These are phyloP conservation scores for Hortiboletus campestris DNA, from an alignment of 768 basidiomycete species.

Conservation along the genomic window DNA sequence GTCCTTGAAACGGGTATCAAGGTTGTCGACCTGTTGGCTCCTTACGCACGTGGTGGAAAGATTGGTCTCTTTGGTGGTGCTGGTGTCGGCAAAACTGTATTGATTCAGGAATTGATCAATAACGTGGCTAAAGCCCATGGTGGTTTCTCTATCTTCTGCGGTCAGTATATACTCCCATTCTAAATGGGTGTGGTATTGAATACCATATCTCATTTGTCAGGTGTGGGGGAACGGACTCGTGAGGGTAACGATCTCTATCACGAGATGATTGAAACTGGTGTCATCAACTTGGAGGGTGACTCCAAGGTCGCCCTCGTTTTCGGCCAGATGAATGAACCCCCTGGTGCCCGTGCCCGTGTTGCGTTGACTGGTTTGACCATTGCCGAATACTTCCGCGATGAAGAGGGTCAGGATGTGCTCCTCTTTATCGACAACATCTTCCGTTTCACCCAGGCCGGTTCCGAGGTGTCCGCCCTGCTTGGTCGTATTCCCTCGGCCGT, in stretches of 20 bases:
- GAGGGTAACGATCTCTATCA: slow-evolving; percentile 99
- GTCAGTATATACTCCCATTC: slow-evolving; percentile 40
- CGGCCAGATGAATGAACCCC: slow-evolving; percentile 99
- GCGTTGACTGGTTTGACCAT: slow-evolving; percentile 99
- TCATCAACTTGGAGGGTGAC: slow-evolving; percentile 99
- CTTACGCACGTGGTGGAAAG: slow-evolving; percentile 99
- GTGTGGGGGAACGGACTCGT: slow-evolving; percentile 99
- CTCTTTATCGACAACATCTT: slow-evolving; percentile 99
- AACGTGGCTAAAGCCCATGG: slow-evolving; percentile 99
- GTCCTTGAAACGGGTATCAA: slow-evolving; percentile 99
- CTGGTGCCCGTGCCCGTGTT: slow-evolving; percentile 99
- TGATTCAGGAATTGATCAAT: slow-evolving; percentile 99
- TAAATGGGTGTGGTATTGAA: slow-evolving; percentile 1
- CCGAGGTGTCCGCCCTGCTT: slow-evolving; percentile 98
- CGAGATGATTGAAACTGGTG: slow-evolving; percentile 99
- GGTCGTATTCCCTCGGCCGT: slow-evolving; percentile 99
- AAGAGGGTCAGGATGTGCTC: slow-evolving; percentile 99
- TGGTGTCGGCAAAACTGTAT: slow-evolving; percentile 99
- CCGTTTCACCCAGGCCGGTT: slow-evolving; percentile 99
- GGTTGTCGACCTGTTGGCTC: slow-evolving; percentile 98
- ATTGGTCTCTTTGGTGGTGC: slow-evolving; percentile 99
- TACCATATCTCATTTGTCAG: slow-evolving; percentile 37
- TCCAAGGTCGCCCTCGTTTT: slow-evolving; percentile 99
- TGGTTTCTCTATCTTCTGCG: slow-evolving; percentile 99
- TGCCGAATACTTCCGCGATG: slow-evolving; percentile 99